Evolutionary conservation across 2,329 filamentous ascomycete species (phyloP).

Genomic region (Sarocladium kiliense): DNA sequence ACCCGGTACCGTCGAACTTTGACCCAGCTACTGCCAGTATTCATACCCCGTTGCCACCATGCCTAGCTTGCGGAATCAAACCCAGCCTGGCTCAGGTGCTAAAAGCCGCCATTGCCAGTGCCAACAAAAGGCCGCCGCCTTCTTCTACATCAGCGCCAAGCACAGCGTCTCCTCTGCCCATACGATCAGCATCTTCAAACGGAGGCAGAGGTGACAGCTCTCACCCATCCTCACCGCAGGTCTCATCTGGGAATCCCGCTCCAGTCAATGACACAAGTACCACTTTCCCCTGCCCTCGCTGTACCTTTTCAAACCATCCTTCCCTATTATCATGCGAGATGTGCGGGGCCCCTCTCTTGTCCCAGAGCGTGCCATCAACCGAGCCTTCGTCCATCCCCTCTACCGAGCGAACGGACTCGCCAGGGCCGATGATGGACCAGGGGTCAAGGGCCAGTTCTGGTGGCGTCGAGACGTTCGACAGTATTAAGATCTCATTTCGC

Average conservation of each 20-base stretch:
- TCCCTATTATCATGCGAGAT: slow-evolving; percentile 85
- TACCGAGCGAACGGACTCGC: slow-evolving; percentile 61
- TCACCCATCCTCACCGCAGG: slow-evolving; percentile 4
- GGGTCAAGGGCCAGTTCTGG: slow-evolving; percentile 21
- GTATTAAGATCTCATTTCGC: slow-evolving; percentile 88
- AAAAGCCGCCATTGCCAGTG: slow-evolving; percentile 79
- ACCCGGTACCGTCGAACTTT: slow-evolving; percentile 88
- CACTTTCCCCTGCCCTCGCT: slow-evolving; percentile 70
- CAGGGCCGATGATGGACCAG: slow-evolving; percentile 60
- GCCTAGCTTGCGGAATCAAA: slow-evolving; percentile 89
- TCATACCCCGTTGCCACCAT: slow-evolving; percentile 77
- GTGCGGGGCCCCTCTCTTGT: slow-evolving; percentile 71
- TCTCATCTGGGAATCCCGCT: neutral
- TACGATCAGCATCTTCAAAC: slow-evolving; percentile 19
- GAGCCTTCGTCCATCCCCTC: slow-evolving; percentile 30
- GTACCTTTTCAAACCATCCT: slow-evolving; percentile 90
- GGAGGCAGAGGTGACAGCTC: slow-evolving; percentile 12
- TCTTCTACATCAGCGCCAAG: slow-evolving; percentile 13
- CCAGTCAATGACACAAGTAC: slow-evolving; percentile 19
- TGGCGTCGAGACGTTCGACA: slow-evolving; percentile 58
- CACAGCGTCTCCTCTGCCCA: slow-evolving; percentile 21
- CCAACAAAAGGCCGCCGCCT: slow-evolving; percentile 45
- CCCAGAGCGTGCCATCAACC: slow-evolving; percentile 37
- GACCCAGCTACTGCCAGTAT: slow-evolving; percentile 76
- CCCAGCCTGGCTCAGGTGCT: slow-evolving; percentile 76